Evolutionary conservation across 495 filamentous ascomycete species (phyloP).

Genomic region (Tetracladium setigerum): DNA sequence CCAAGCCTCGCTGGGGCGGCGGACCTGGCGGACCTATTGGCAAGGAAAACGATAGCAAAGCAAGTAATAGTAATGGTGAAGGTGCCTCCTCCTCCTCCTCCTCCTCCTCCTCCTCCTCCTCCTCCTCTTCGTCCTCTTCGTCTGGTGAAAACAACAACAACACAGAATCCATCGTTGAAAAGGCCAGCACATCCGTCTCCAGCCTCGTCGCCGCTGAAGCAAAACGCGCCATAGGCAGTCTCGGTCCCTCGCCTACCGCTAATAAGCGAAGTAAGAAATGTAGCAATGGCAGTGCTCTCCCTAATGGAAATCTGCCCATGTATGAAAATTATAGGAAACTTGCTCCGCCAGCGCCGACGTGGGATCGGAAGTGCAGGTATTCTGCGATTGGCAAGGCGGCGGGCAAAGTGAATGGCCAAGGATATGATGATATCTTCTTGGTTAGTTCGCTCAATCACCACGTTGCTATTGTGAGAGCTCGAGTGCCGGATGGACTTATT

Average conservation of each 20-base stretch:
- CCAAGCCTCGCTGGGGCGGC: constrained; percentile 66
- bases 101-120: constrained; percentile 2
- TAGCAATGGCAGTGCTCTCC: constrained; percentile 27
- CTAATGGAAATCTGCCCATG: constrained; percentile 36
- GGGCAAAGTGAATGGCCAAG: constrained; percentile 16
- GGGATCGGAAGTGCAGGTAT: constrained; percentile 75
- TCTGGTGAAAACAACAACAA: background rate
- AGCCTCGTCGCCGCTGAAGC: constrained; percentile 18
- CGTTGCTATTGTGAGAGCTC: constrained; percentile 63
- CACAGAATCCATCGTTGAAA: background rate
- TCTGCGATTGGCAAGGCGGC: constrained; percentile 57
- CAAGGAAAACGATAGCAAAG: constrained; percentile 28
- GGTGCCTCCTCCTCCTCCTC: constrained; percentile 6
- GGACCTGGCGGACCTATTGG: constrained; percentile 57
- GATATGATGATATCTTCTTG: constrained; percentile 67
- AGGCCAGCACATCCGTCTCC: background rate
- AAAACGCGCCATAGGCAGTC: constrained; percentile 8
- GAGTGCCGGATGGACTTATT: constrained; percentile 61
- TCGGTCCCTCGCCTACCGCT: constrained; percentile 3
- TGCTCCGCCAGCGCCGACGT: constrained; percentile 53
- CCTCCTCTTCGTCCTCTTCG: constrained; percentile 8
- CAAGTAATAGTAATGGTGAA: constrained; percentile 3
- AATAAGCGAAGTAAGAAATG: constrained; percentile 18
- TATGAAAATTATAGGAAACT: constrained; percentile 53
- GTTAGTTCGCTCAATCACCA: constrained; percentile 80